These are phyloP conservation scores for Tylopilus balloui DNA, from an alignment of 768 basidiomycete species.

Conservation along the genomic window DNA sequence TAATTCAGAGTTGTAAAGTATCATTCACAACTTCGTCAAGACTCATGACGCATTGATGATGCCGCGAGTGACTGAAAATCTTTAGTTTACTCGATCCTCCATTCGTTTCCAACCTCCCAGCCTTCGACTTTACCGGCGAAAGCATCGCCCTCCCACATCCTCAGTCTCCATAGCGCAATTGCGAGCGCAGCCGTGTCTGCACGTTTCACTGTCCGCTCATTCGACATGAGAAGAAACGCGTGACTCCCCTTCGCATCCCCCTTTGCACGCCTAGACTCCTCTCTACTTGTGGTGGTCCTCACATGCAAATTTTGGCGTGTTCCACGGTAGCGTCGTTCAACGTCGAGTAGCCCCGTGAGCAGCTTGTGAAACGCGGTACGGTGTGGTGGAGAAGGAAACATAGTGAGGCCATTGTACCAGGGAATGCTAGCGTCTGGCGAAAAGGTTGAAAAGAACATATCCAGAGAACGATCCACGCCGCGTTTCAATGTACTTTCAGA, in stretches of 20 bases:
- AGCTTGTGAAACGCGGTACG: conserved; percentile 53
- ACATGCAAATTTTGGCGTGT: neutral
- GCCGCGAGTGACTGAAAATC: neutral
- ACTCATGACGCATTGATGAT: neutral
- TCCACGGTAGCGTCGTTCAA: conserved; percentile 39
- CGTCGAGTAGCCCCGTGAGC: conserved; percentile 43
- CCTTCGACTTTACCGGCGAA: conserved; percentile 13
- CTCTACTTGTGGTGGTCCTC: neutral
- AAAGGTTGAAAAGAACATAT: conserved; percentile 14
- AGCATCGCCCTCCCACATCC: conserved; percentile 64
- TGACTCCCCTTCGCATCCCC: conserved; percentile 53
- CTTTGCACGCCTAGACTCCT: neutral
- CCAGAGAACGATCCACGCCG: neutral
- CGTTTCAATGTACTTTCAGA: neutral
- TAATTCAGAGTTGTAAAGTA: conserved; percentile 11
- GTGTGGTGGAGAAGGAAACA: conserved; percentile 61
- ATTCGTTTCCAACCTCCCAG: conserved; percentile 37
- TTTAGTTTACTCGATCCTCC: conserved; percentile 20
- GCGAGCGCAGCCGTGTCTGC: conserved; percentile 63
- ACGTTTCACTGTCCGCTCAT: conserved; percentile 42
- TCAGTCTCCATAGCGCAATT: conserved; percentile 72
- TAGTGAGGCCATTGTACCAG: conserved; percentile 58
- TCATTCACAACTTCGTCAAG: neutral
- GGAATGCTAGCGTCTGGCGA: conserved; percentile 45
- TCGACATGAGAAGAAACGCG: conserved; percentile 62